Base-by-base conservation (phyloP, 2,329 filamentous ascomycete species). In the Didymella glomerata region DNA sequence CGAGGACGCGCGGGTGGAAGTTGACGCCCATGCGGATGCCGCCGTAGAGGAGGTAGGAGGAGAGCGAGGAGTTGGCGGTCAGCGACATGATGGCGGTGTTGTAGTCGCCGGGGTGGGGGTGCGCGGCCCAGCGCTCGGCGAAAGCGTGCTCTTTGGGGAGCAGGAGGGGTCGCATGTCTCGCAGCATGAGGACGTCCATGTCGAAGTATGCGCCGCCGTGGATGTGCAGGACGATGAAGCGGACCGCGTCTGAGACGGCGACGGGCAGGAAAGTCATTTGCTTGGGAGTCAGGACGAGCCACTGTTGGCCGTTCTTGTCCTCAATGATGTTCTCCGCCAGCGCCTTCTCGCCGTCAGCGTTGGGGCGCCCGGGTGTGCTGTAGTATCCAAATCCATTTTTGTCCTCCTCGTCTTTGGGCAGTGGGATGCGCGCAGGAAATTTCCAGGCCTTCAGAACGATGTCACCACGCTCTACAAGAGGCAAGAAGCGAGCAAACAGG, bases 251-350 rank as follows among this genome's bases (percentile, higher is more conserved):
- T 1, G 83, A 84, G 34, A 85, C 82, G n/a, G 83, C 83, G 9
- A 85, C 83, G 0, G 83, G 83, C n/a, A 85, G 76, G 70, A 85
- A 85, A 1, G 83, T 84, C 81, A 84, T 84, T 66, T 85, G 83
- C 68, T 83, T 84, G 27, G 82, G 78, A 0, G 82, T 82, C 48
- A 85, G 74, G 11, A 82, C 81, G 10, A 85, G 75, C 82, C 82
- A 85, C 61, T 84, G 81, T 57, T 83, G 82, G 20, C 81, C 82
- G 36, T 76, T 70, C 28, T 74, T 76, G 68, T 84, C 81, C 47
- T 83, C 77, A 38, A 84, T 73, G 34, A 85, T 79, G 50, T 83
- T 83, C 61, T 85, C 83, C 3, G 80, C 83, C 10, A 85, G 78
- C 14, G 76, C 71, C 45, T 67, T 72, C 34, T 81, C 78, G 47